Conservation (phyloP, 495 filamentous ascomycete species). For the Hyaloscypha bicolor region DNA sequence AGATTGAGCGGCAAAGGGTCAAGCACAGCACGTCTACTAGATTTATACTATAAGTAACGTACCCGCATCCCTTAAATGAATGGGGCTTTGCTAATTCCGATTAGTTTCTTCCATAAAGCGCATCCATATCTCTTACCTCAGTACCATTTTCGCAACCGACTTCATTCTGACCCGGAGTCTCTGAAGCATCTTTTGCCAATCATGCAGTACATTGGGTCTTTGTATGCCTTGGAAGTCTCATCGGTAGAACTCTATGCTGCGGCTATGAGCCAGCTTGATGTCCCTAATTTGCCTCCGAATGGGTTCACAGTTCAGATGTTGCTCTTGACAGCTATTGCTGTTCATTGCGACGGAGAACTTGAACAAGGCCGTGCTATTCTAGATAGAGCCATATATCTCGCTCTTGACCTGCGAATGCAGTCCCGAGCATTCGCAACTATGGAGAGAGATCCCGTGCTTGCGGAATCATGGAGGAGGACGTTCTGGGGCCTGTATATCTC, state of each 20-base stretch:
- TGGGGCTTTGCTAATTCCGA: neutral
- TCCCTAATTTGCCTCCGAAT: slow-evolving; percentile 45
- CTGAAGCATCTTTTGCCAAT: slow-evolving; percentile 49
- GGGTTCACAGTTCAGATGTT: slow-evolving; percentile 67
- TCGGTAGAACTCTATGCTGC: slow-evolving; percentile 45
- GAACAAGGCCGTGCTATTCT: slow-evolving; percentile 56
- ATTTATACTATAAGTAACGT: slow-evolving; percentile 52
- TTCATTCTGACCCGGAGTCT: slow-evolving; percentile 31
- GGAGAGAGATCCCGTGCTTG: slow-evolving; percentile 55
- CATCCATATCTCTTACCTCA: slow-evolving; percentile 61
- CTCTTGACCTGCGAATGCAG: slow-evolving; percentile 68
- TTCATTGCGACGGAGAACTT: slow-evolving; percentile 65
- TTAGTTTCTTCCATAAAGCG: slow-evolving; percentile 54
- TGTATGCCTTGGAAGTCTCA: slow-evolving; percentile 41
- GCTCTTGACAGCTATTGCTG: slow-evolving; percentile 63
- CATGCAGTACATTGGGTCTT: slow-evolving; percentile 60
- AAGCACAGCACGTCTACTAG: slow-evolving; percentile 41
- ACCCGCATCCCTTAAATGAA: neutral
- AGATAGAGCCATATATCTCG: slow-evolving; percentile 58
- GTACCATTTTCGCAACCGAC: slow-evolving; percentile 38
- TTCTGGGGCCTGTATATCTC: slow-evolving; percentile 77
- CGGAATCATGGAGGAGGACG: slow-evolving; percentile 70
- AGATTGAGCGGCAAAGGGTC: slow-evolving; percentile 3
- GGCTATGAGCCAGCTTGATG: slow-evolving; percentile 44
- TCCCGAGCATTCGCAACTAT: slow-evolving; percentile 48